These are phyloP conservation scores for Beverwykella pulmonaria DNA, from an alignment of 495 filamentous ascomycete species.

Conservation along the genomic window DNA sequence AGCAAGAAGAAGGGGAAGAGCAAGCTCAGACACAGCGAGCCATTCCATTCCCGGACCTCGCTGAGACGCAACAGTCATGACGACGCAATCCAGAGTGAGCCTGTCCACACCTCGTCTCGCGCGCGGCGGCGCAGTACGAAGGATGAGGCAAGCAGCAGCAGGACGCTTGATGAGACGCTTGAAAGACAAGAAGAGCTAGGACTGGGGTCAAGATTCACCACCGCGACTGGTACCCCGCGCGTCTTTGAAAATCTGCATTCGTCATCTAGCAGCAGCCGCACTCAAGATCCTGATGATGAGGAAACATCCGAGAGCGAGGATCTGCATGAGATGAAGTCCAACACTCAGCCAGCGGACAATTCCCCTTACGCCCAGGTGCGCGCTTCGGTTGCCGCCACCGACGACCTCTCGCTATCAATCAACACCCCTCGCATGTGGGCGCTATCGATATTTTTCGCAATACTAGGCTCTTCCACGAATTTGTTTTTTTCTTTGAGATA, in stretches of 20 bases:
- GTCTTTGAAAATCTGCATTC: constrained; percentile 32
- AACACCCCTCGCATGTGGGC: constrained; percentile 89
- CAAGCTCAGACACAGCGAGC: constrained; percentile 36
- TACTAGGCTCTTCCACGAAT: constrained; percentile 80
- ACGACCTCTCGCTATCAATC: constrained; percentile 73
- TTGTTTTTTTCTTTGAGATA: constrained; percentile 83
- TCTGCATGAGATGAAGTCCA: constrained; percentile 21
- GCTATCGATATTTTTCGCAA: constrained; percentile 73
- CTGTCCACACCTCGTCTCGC: constrained; percentile 9
- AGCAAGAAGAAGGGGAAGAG: constrained; percentile 33
- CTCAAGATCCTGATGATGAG: constrained; percentile 23
- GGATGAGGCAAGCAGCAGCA: constrained; percentile 11
- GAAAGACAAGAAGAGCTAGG: constrained; percentile 31
- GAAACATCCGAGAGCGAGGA: constrained; percentile 24
- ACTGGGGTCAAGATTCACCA: constrained; percentile 30
- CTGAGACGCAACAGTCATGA: constrained; percentile 6
- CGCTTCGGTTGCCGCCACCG: constrained; percentile 72
- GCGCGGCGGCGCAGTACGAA: constrained; percentile 24
- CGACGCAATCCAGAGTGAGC: constrained; percentile 19
- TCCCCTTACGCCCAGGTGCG: constrained; percentile 57
- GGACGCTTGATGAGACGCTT: constrained; percentile 13
- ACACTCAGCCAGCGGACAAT: constrained; percentile 25
- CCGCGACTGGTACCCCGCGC: constrained; percentile 5
- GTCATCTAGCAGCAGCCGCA: constrained; percentile 29
- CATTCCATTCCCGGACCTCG: neutral